These are phyloP conservation scores for Alternaria hordeiaustralica DNA, from an alignment of 2,329 filamentous ascomycete genomes.

Conservation along the genomic window DNA sequence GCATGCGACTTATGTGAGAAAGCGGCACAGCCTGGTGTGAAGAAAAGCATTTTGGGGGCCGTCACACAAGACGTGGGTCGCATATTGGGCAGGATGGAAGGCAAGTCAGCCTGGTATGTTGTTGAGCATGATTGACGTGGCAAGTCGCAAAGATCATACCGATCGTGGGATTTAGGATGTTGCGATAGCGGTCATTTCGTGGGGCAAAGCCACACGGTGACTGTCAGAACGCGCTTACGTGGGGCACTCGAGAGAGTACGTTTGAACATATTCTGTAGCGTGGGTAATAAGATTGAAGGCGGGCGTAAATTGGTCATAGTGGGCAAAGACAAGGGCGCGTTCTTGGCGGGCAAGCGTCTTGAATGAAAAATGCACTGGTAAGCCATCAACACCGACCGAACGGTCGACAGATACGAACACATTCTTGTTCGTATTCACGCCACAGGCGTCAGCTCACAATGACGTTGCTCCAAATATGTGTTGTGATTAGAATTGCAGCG, in stretches of 20 bases:
- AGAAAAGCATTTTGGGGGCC: neutral
- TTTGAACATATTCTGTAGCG: neutral
- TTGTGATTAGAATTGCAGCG: neutral
- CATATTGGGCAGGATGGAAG: neutral
- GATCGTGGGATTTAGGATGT: neutral
- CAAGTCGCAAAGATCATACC: neutral
- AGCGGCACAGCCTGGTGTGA: constrained; percentile 1
- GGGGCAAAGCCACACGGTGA: neutral
- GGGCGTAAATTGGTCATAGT: neutral
- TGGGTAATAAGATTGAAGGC: neutral
- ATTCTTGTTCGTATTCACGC: neutral
- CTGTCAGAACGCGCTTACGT: neutral
- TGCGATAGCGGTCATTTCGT: neutral
- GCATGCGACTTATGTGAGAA: constrained; percentile 4
- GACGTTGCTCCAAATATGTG: neutral
- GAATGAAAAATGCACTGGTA: neutral
- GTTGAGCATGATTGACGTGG: neutral
- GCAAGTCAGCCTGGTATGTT: constrained; percentile 1
- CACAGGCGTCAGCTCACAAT: neutral
- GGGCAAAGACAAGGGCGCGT: neutral
- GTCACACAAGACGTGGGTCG: neutral
- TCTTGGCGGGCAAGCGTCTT: neutral
- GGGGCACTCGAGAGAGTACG: neutral
- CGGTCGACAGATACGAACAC: neutral
- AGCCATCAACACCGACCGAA: neutral